These are phyloP conservation scores for Adansonia madagascariensis DNA, from an alignment of 441 rosid genomes.

Conservation along the genomic window DNA sequence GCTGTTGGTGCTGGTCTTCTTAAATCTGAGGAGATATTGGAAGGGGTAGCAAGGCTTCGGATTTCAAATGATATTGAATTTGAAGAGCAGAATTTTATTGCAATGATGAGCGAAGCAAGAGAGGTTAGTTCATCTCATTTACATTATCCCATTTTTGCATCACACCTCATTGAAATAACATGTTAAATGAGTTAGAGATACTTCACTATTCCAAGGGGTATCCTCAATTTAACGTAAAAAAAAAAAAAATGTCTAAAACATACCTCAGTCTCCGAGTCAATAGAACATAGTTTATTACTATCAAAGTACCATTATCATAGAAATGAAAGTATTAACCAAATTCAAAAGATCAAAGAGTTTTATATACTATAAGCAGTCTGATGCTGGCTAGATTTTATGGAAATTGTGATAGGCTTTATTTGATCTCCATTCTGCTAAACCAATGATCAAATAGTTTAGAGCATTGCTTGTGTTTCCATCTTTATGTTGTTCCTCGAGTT, in stretches of 20 bases:
- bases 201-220: background rate
- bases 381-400: background rate
- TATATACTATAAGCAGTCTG: background rate
- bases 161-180: background rate
- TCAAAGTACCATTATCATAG: background rate
- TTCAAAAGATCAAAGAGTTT: background rate
- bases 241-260: no score
- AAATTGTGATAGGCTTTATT: background rate
- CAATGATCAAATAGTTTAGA: background rate
- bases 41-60: constrained; percentile 82
- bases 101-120: constrained; percentile 78
- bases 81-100: constrained; percentile 85
- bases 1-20: constrained; percentile 96
- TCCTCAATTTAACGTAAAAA: background rate
- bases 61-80: constrained; percentile 84
- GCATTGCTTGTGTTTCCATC: background rate
- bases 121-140: constrained; percentile 56
- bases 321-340: background rate
- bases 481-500: background rate
- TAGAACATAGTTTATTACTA: background rate
- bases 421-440: background rate
- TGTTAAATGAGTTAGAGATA: background rate
- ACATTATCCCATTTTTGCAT: background rate
- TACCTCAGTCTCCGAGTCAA: background rate
- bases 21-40: constrained; percentile 89